A percentile compares a stretch with the other conserved stretches of the same genome.
Conservation (phyloP, 2,329 filamentous ascomycete genomes). For the Cladorrhinum sp. region DNA sequence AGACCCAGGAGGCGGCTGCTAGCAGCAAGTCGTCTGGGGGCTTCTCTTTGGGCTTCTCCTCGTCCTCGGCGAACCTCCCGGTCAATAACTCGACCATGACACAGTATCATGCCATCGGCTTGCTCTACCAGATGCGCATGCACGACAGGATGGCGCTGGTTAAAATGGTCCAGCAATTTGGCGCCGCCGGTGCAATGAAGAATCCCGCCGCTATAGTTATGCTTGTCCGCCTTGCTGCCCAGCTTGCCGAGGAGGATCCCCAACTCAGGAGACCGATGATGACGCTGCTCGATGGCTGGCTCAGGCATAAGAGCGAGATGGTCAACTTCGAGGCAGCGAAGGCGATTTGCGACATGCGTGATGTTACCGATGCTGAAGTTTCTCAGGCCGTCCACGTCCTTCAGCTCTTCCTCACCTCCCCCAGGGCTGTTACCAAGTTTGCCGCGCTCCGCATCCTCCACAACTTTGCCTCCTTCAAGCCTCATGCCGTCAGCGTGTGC, state of each 20-base stretch:
- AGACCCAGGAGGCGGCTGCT: slow-evolving; percentile 94
- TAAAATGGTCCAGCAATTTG: slow-evolving; percentile 99
- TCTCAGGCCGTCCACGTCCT: slow-evolving; percentile 90
- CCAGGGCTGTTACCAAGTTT: slow-evolving; percentile 94
- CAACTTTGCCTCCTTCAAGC: slow-evolving; percentile 95
- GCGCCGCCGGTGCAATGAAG: slow-evolving; percentile 86
- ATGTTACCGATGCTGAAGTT: slow-evolving; percentile 88
- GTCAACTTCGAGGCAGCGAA: slow-evolving; percentile 99
- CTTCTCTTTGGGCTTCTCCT: slow-evolving; percentile 89
- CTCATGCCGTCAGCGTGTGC: slow-evolving; percentile 84
- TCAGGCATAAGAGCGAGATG: slow-evolving; percentile 98
- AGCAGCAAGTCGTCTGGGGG: slow-evolving; percentile 84
- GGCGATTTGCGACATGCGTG: slow-evolving; percentile 91
- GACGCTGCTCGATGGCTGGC: slow-evolving; percentile 91
- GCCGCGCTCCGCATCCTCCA: slow-evolving; percentile 94
- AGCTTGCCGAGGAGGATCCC: slow-evolving; percentile 89
- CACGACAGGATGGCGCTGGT: slow-evolving; percentile 98
- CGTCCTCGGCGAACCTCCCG: slow-evolving; percentile 68
- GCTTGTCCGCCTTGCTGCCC: slow-evolving; percentile 87
- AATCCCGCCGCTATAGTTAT: slow-evolving; percentile 90
- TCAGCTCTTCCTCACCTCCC: slow-evolving; percentile 94
- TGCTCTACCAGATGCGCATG: slow-evolving; percentile 95
- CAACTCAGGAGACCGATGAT: slow-evolving; percentile 94
- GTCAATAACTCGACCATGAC: slow-evolving; percentile 95
- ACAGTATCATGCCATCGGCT: slow-evolving; percentile 96